Evolutionary conservation across 2,329 filamentous ascomycete species (phyloP).

Genomic region (Hirsutella minnesotensis): DNA sequence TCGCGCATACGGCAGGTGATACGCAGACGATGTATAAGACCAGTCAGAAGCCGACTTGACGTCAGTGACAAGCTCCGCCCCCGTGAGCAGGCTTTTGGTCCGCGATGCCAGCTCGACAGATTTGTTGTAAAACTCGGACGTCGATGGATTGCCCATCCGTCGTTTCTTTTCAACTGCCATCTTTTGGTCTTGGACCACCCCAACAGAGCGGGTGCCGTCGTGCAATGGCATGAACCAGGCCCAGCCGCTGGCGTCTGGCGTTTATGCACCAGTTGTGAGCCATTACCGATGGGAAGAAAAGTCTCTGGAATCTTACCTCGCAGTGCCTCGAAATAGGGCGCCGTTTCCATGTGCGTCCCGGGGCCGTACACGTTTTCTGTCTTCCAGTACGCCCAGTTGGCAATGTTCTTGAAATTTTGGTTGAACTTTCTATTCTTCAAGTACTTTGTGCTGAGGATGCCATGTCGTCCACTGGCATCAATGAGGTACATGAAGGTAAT

Average conservation of each 20-base stretch:
- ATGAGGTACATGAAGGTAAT: conserved; percentile 36
- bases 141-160: conserved; percentile 4
- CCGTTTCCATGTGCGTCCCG: conserved; percentile 21
- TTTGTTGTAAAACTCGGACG: conserved; percentile 20
- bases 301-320: conserved; percentile 8
- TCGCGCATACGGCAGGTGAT: conserved; percentile 26
- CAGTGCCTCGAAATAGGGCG: conserved; percentile 32
- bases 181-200: conserved; percentile 29
- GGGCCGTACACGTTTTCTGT: conserved; percentile 17
- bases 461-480: conserved; percentile 33
- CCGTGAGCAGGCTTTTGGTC: conserved; percentile 16
- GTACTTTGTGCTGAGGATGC: conserved; percentile 34
- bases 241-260: conserved; percentile 38
- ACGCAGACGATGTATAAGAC: conserved; percentile 32
- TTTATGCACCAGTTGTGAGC: neutral
- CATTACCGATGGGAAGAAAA: neutral
- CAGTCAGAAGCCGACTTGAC: conserved; percentile 32
- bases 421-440: conserved; percentile 35
- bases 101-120: conserved; percentile 20
- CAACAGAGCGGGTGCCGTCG: conserved; percentile 30
- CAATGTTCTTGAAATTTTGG: conserved; percentile 34
- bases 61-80: conserved; percentile 19
- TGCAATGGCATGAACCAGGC: conserved; percentile 38
- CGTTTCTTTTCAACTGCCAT: conserved; percentile 20
- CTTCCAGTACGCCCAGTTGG: conserved; percentile 37